Evolutionary conservation across 1,284 basidiomycete genomes (phyloP).

Genomic region (Trichosporon coremiiforme): DNA sequence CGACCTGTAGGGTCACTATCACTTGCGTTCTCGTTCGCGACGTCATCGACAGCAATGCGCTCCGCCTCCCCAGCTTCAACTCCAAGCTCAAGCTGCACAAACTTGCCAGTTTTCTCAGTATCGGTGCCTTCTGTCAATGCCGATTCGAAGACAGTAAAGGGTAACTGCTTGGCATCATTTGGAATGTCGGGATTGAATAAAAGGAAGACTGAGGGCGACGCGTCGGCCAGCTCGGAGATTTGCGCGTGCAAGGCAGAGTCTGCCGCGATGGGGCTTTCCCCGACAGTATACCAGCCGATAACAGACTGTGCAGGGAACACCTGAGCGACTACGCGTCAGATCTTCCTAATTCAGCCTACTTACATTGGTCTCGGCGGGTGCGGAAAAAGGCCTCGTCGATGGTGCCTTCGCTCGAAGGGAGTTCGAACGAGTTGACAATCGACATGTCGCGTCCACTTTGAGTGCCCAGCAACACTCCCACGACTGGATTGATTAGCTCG

Average conservation of each 20-base stretch:
- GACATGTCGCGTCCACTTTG: conserved; percentile 92
- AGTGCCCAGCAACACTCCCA: conserved; percentile 89
- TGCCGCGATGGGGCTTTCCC: conserved; percentile 66
- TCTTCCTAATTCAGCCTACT: conserved; percentile 41
- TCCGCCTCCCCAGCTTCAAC: conserved; percentile 99
- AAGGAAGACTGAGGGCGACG: conserved; percentile 55
- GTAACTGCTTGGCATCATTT: conserved; percentile 64
- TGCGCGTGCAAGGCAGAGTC: conserved; percentile 86
- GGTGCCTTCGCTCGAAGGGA: conserved; percentile 59
- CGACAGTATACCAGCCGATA: conserved; percentile 95
- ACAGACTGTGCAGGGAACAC: conserved; percentile 96
- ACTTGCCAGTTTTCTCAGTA: conserved; percentile 55
- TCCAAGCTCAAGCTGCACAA: conserved; percentile 68
- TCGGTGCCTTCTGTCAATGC: conserved; percentile 75
- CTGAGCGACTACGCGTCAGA: conserved; percentile 76
- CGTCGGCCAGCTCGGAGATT: conserved; percentile 57
- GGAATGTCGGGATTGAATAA: conserved; percentile 56
- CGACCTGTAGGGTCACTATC: conserved; percentile 66
- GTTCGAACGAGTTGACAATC: conserved; percentile 94
- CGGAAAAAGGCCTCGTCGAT: conserved; percentile 80
- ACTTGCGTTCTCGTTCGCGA: conserved; percentile 68
- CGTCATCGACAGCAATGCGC: conserved; percentile 95
- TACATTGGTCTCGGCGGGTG: conserved; percentile 86
- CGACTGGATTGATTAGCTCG: conserved; percentile 61
- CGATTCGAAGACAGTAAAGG: conserved; percentile 85